Percentiles rank a stretch among this genome's conserved stretches.
Conservation (phyloP, 257 asterid species). For the Henckelia pumila region DNA sequence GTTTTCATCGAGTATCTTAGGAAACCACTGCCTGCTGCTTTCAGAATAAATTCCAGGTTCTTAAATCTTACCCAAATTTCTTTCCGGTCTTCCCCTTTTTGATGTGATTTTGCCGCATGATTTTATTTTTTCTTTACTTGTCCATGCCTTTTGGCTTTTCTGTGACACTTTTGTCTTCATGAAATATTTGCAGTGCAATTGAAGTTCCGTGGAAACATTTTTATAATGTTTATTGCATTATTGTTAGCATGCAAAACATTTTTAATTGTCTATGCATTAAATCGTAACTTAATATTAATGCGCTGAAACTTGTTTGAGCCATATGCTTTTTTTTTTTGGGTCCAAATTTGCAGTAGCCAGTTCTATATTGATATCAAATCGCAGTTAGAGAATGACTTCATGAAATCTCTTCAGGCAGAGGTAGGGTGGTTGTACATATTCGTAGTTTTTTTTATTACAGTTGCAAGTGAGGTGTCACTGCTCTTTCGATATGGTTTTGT, state of each 20-base stretch:
- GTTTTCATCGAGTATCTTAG: conserved; percentile 54
- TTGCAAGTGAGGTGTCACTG: conserved; percentile 11
- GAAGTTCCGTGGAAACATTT: too few species aligned
- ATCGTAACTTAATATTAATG: too few species aligned
- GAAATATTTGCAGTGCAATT: not conserved
- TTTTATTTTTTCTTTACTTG: too few species aligned
- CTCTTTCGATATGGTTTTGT: conserved; percentile 5
- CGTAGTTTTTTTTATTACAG: not conserved
- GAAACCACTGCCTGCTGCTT: conserved; percentile 87
- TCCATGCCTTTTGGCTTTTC: not conserved
- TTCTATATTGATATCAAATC: conserved; percentile 65
- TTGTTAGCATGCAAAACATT: too few species aligned
- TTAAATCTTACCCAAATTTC: not conserved
- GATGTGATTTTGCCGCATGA: too few species aligned
- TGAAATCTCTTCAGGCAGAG: conserved; percentile 82
- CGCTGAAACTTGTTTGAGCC: not conserved
- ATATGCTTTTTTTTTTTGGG: conserved; percentile 11
- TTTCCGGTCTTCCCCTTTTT: too few species aligned
- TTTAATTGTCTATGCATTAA: not conserved
- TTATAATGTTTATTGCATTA: too few species aligned
- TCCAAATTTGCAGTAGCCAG: conserved; percentile 81
- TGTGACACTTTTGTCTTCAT: not conserved
- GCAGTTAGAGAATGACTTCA: conserved; percentile 82
- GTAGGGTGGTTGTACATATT: conserved; percentile 35
- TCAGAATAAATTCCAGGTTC: conserved; percentile 90